Evolutionary conservation across 441 rosid species (phyloP).

Genomic region (Populus hybrid): DNA sequence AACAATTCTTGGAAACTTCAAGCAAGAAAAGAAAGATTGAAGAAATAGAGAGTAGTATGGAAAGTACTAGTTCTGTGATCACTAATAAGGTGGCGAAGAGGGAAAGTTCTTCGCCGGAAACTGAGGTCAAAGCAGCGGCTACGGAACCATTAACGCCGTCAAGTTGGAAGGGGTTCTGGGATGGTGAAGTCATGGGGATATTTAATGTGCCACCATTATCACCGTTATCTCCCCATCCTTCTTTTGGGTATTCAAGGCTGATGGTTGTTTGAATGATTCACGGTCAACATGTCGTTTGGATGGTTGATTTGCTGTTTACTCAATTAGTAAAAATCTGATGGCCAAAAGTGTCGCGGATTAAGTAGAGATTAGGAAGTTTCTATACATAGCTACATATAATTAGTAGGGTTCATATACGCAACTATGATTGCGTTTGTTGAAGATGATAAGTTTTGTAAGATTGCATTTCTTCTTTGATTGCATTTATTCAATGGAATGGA

Average conservation of each 20-base stretch:
- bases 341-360: constrained; percentile 9
- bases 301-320: not conserved
- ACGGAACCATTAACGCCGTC: constrained; percentile 72
- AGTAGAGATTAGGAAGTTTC: not conserved
- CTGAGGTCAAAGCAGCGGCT: constrained; percentile 13
- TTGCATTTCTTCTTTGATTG: constrained; percentile 33
- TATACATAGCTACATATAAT: not conserved
- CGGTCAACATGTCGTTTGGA: not conserved
- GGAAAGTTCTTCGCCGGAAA: constrained; percentile 26
- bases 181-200: constrained; percentile 50
- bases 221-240: constrained; percentile 57
- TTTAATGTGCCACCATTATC: constrained; percentile 75
- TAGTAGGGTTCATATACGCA: not conserved
- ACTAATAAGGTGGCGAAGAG: constrained; percentile 35
- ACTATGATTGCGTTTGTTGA: not conserved
- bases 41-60: constrained; percentile 8
- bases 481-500: constrained; percentile 8
- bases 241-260: constrained; percentile 33
- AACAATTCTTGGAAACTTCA: not conserved
- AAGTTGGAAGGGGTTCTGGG: constrained; percentile 76
- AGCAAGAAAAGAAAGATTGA: constrained; percentile 46
- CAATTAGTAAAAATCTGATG: constrained; percentile 10
- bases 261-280: constrained; percentile 26
- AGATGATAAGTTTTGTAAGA: not conserved
- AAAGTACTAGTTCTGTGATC: constrained; percentile 5